Evolutionary conservation across 371 early-diverging fungal genomes (phyloP), one percentile per base, ranked within the genome.

Genomic region (Mortierella sp.): DNA sequence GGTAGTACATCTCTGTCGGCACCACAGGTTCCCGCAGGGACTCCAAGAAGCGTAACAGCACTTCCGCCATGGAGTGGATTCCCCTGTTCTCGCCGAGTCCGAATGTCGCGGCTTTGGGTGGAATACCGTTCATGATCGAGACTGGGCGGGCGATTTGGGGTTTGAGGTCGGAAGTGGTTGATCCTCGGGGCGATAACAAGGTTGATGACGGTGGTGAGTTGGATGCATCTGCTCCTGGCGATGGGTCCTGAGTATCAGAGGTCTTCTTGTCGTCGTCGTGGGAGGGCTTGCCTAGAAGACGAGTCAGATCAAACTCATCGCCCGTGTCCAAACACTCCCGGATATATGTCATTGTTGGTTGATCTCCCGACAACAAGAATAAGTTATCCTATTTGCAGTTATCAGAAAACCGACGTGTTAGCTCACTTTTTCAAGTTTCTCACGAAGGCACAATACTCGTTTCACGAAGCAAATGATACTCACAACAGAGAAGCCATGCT

Each of bases 281-380:
- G 4, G 79, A 4, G 2, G 80, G 73, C 70, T 88, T 87, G 24
- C 88, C 88, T 60, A 93, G 70, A 18, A 94, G 83, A 1, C 88
- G 77, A 3, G 84, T 88, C 5, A 93, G 79, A 79, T 96, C 95
- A 80, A 97, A 95, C 38, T 91, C 91, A 32, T 89, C 91, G 12
- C 95, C 96, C 2, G 93, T 91, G 78, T 98, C 97, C n/a, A 98
- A 88, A 72, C 96, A 97, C 49, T 96, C 94, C 10, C 93, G 89
- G 32, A 97, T 92, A 76, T 93, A 93, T 4, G 92, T 91, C 43
- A 93, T 92, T 5, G 96, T 83, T 0, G 79, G 77, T 6, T 91
- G 90, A 83, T 97, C 96, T 7, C 96, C 97, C 46, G 90, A 88
- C 38, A 91, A 88, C 74, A 92, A 79, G 79, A 97, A 97, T 65